Conservation (phyloP, 805 yeast species). For the Metschnikowia aberdeeniae region DNA sequence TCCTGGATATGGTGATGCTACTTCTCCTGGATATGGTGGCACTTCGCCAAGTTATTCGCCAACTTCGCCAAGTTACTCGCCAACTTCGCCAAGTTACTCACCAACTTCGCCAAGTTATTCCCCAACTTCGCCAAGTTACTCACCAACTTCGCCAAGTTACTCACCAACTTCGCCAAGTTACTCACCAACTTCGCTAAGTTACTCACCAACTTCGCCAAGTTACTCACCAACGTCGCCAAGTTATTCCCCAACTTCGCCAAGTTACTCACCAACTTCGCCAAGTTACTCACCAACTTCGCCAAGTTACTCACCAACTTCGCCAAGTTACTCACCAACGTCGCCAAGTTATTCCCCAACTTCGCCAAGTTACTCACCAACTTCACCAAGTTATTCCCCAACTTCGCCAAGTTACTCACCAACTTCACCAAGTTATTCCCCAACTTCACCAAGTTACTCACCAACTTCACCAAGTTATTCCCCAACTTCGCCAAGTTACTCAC, state of each 20-base stretch:
- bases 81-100: constrained; percentile 68
- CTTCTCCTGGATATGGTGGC: constrained; percentile 44
- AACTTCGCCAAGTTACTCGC: constrained; percentile 43
- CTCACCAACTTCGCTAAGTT: constrained; percentile 77
- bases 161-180: constrained; percentile 66
- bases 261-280: constrained; percentile 64
- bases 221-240: constrained; percentile 78
- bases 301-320: constrained; percentile 54
- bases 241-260: constrained; percentile 77
- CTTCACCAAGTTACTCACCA: constrained; percentile 26
- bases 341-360: constrained; percentile 27
- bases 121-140: constrained; percentile 67
- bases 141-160: constrained; percentile 57
- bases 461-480: constrained; percentile 24
- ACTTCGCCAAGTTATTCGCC: constrained; percentile 21
- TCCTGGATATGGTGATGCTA: constrained; percentile 50
- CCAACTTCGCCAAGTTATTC: constrained; percentile 79
- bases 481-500: constrained; percentile 24
- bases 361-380: constrained; percentile 25
- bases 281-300: constrained; percentile 71
- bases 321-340: constrained; percentile 19
- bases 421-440: constrained; percentile 25
- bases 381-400: constrained; percentile 27
- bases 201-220: constrained; percentile 72
- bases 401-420: constrained; percentile 27